phyloP scores from a whole-genome alignment of 2,329 filamentous ascomycete genomes.

The Albophoma yamanashiensis region DNA sequence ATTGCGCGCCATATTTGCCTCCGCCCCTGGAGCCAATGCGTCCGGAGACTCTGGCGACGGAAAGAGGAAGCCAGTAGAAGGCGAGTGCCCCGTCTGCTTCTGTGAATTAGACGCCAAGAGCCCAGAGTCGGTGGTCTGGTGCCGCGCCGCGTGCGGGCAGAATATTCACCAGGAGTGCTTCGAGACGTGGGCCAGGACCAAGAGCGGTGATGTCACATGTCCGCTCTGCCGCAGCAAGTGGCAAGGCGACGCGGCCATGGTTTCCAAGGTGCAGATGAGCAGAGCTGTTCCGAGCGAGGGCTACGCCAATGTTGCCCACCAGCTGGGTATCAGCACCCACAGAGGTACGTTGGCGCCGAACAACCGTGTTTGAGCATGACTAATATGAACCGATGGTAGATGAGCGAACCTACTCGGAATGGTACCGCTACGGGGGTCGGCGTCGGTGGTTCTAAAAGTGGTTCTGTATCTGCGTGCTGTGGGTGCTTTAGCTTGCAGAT shows the following conservation, averaged over 20 bases:
- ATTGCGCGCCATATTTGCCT: conserved; percentile 45
- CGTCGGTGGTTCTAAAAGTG: neutral
- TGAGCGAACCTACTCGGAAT: conserved; percentile 3
- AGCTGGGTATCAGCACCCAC: conserved; percentile 44
- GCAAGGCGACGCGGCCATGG: conserved; percentile 32
- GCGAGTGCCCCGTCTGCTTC: conserved; percentile 48
- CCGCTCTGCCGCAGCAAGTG: conserved; percentile 50
- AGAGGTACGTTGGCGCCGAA: conserved; percentile 28
- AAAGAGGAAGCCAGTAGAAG: conserved; percentile 38
- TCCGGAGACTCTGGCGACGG: conserved; percentile 16
- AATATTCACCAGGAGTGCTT: conserved; percentile 46
- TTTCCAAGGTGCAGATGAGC: conserved; percentile 31
- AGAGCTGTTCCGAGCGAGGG: conserved; percentile 35
- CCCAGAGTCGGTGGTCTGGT: conserved; percentile 35
- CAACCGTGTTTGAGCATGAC: neutral
- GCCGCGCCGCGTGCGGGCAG: conserved; percentile 39
- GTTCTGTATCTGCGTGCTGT: neutral
- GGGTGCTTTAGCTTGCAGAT: neutral
- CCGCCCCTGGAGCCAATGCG: conserved; percentile 38
- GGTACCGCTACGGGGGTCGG: neutral
- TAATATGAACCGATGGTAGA: neutral
- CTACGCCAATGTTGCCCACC: conserved; percentile 50
- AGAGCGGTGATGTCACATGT: conserved; percentile 38
- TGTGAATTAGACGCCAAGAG: conserved; percentile 28
- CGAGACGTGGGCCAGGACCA: conserved; percentile 40